phyloP scores from a whole-genome alignment of 2,329 filamentous ascomycete species.

The Aureobasidium zeae region DNA sequence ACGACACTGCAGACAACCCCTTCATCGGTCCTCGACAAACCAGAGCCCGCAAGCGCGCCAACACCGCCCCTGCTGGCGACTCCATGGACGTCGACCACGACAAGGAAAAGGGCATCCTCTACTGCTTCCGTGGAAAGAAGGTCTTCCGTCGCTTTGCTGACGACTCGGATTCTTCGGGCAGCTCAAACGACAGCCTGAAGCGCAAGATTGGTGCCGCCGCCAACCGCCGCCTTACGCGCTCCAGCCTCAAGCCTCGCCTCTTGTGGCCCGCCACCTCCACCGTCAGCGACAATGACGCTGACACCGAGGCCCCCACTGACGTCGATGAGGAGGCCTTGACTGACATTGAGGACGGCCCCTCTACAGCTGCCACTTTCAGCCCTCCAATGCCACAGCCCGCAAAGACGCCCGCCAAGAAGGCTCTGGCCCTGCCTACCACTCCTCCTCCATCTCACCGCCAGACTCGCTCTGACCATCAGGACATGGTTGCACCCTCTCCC shows the following conservation, averaged over 20 bases:
- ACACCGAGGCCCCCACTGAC: constrained; percentile 49
- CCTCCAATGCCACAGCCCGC: too few relatives aligned
- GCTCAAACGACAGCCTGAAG: constrained; percentile 22
- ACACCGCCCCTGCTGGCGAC: constrained; percentile 41
- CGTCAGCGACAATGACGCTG: constrained; percentile 43
- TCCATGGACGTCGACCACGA: constrained; percentile 43
- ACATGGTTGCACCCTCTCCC: constrained; percentile 12
- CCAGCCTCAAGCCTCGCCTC: constrained; percentile 61
- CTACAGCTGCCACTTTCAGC: background rate
- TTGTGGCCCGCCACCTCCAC: constrained; percentile 47
- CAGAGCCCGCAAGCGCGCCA: constrained; percentile 35
- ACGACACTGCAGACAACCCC: constrained; percentile 60
- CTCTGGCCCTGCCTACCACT: constrained; percentile 46
- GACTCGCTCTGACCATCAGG: constrained; percentile 38
- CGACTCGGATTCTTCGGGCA: constrained; percentile 19
- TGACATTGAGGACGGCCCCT: constrained; percentile 23
- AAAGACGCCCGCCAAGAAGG: constrained; percentile 7
- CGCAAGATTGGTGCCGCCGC: constrained; percentile 32
- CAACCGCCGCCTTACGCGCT: constrained; percentile 51
- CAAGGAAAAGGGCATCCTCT: constrained; percentile 64
- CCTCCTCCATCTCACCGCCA: constrained; percentile 54
- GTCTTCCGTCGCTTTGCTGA: constrained; percentile 59
- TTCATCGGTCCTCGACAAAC: constrained; percentile 46
- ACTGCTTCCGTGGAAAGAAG: constrained; percentile 71
- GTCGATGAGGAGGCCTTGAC: constrained; percentile 28